A percentile compares a stretch with the other conserved stretches of the same genome.
phyloP scores from a whole-genome alignment of 2,329 filamentous ascomycete species.

The Karstenula rhodostoma region DNA sequence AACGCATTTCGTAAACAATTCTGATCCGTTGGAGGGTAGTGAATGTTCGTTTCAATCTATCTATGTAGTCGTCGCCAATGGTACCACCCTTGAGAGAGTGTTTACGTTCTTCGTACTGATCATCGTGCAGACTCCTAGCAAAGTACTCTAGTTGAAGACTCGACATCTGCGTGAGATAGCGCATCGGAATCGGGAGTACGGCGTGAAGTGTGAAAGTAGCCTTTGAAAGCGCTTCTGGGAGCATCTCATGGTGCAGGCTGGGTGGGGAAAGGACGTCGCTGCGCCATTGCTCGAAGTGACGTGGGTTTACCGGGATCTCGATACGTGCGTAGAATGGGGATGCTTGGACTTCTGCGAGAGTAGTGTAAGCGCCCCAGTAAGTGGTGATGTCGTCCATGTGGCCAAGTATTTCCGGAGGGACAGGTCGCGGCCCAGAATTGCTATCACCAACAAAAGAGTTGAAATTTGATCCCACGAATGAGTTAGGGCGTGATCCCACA shows the following conservation, averaged over 20 bases:
- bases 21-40: not conserved
- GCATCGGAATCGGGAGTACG: constrained; percentile 5
- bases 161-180: constrained; percentile 6
- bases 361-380: constrained; percentile 4
- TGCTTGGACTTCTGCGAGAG: not conserved
- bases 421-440: not conserved
- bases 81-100: not conserved
- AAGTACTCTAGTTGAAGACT: not conserved
- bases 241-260: not conserved
- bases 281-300: constrained; percentile 8
- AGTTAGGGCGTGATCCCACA: no score
- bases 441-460: no score
- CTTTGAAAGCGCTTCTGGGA: not conserved
- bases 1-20: not conserved
- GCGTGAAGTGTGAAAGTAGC: constrained; percentile 2
- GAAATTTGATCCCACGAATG: no score
- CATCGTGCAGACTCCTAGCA: not conserved
- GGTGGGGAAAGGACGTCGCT: not conserved
- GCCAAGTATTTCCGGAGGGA: not conserved
- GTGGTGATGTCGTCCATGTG: constrained; percentile 1
- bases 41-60: not conserved
- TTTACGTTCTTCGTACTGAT: not conserved
- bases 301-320: constrained; percentile 10
- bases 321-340: not conserved
- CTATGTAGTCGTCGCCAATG: not conserved